A percentile compares a stretch with the other conserved stretches of the same genome.
Conservation (phyloP, 2,329 filamentous ascomycete species). For the Colletotrichum neosansevieriae region DNA sequence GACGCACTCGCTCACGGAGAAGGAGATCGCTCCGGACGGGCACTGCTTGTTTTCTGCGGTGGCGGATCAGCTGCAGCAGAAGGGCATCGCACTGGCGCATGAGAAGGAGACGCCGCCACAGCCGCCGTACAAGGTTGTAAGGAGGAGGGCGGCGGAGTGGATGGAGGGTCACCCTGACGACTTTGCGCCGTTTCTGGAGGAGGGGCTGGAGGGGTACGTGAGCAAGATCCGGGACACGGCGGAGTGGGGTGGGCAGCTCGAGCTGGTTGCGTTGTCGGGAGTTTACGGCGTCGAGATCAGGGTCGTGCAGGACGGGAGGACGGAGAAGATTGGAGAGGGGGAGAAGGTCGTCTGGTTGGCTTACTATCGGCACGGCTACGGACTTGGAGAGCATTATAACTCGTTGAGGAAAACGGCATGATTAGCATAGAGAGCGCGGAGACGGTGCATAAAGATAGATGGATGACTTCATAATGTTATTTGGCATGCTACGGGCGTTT, state of each 20-base stretch:
- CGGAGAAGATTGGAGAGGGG: conserved; percentile 77
- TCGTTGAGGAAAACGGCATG: conserved; percentile 70
- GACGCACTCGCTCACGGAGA: conserved; percentile 74
- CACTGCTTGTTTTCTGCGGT: conserved; percentile 96
- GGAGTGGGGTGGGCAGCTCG: conserved; percentile 96
- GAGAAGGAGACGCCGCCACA: conserved; percentile 33
- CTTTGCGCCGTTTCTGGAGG: conserved; percentile 89
- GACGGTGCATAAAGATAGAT: not conserved
- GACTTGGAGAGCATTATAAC: conserved; percentile 97
- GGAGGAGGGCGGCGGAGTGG: conserved; percentile 80
- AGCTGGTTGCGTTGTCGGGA: conserved; percentile 85
- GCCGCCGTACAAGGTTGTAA: conserved; percentile 73
- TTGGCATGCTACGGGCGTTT: not conserved
- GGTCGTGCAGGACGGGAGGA: conserved; percentile 85
- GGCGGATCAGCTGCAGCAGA: conserved; percentile 80
- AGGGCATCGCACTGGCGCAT: conserved; percentile 57
- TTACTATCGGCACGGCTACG: conserved; percentile 95
- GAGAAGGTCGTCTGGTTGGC: conserved; percentile 80
- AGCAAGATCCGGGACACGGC: conserved; percentile 85
- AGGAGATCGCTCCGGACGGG: conserved; percentile 88
- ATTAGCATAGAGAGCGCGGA: conserved; percentile 14
- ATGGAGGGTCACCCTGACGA: conserved; percentile 81
- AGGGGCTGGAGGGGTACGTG: conserved; percentile 79
- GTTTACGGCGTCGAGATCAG: conserved; percentile 84
- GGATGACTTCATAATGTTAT: not conserved